These are phyloP conservation scores for Graphilbum ipis-grandicollis DNA, from an alignment of 2,329 filamentous ascomycete genomes.

Conservation along the genomic window DNA sequence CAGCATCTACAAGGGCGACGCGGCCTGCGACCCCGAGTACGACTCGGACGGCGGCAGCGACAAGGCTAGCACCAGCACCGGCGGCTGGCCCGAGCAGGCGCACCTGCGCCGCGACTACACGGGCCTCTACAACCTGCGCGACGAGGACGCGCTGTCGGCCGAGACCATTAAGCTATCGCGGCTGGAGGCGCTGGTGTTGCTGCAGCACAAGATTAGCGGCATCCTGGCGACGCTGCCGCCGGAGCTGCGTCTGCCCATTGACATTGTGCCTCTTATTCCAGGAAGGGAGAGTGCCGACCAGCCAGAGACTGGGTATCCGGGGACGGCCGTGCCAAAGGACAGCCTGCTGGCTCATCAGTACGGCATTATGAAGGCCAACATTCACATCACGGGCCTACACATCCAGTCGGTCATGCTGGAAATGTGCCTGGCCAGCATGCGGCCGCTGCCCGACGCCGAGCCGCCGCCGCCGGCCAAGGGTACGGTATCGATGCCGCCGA, in stretches of 20 bases:
- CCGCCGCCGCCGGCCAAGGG: background rate
- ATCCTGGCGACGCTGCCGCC: background rate
- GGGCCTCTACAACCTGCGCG: background rate
- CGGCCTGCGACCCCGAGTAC: background rate
- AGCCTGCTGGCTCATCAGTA: constrained; percentile 1
- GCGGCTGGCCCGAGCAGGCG: background rate
- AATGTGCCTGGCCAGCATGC: constrained; percentile 5
- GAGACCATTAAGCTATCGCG: background rate
- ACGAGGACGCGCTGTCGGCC: background rate
- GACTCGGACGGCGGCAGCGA: too few relatives aligned
- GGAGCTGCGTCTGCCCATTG: background rate
- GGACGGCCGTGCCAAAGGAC: background rate
- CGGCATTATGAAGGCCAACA: constrained; percentile 12
- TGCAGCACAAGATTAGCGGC: background rate
- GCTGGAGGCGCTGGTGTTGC: background rate
- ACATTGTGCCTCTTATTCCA: background rate
- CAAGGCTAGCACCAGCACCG: too few relatives aligned
- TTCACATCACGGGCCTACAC: constrained; percentile 12
- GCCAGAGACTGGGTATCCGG: too few relatives aligned
- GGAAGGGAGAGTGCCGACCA: too few relatives aligned
- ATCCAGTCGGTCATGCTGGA: constrained; percentile 12
- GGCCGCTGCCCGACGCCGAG: background rate
- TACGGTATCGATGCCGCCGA: background rate
- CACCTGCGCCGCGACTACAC: background rate
- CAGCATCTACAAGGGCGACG: background rate